A percentile compares a stretch with the other conserved stretches of the same genome.
Conservation (phyloP, 108 stramenopile genomes). For the Nannochloropsis gaditana region DNA sequence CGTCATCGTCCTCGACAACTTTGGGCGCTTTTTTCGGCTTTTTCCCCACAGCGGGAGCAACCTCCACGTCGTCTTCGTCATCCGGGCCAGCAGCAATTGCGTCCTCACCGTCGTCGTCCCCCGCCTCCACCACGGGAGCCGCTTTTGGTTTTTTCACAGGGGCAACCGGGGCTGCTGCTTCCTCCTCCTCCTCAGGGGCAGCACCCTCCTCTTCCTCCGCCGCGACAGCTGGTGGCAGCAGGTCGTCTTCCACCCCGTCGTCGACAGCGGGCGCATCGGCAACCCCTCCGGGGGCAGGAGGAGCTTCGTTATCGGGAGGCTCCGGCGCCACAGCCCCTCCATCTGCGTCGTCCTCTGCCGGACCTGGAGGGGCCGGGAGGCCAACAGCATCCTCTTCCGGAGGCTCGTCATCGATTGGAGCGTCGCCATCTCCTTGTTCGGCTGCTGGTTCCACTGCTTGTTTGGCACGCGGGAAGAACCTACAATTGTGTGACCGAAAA, state of each 20-base stretch:
- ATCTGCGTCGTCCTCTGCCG: not conserved
- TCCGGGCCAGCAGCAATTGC: not conserved
- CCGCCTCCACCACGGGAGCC: not conserved
- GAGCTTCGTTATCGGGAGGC: not conserved
- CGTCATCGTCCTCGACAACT: not conserved
- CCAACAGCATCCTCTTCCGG: not conserved
- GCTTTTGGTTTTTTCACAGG: not conserved
- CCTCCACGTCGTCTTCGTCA: too few relatives aligned
- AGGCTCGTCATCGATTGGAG: too few relatives aligned
- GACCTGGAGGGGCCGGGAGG: not conserved
- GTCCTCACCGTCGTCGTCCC: not conserved
- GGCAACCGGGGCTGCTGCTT: not conserved
- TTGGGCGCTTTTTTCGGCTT: too few relatives aligned
- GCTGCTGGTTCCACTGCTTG: not conserved
- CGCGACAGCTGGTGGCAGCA: too few relatives aligned
- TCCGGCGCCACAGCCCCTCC: not conserved
- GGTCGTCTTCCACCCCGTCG: not conserved
- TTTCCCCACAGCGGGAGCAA: too few relatives aligned
- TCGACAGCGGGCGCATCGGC: not conserved
- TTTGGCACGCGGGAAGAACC: not conserved
- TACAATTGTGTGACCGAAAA: not conserved
- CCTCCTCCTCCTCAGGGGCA: not conserved
- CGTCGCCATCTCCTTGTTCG: too few relatives aligned
- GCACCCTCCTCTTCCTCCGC: too few relatives aligned
- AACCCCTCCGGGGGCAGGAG: slow-evolving; percentile 12